Conservation (phyloP, 1,139 yeast species). For the Debaryomyces psychrophilus region DNA sequence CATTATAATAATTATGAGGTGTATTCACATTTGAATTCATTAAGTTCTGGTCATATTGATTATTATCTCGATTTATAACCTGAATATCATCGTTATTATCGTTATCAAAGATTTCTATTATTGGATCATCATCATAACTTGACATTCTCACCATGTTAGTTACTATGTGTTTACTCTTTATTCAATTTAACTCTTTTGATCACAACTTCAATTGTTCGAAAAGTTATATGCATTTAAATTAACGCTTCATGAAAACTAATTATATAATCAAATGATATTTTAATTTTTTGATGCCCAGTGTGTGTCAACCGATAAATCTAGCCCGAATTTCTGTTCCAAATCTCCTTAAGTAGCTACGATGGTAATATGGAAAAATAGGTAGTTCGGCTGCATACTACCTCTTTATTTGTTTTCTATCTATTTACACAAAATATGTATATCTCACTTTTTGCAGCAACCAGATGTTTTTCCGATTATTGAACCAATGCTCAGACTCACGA, state of each 20-base stretch:
- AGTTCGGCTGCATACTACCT: not conserved
- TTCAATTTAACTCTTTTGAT: not conserved
- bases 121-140: constrained; percentile 16
- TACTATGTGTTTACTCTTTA: not conserved
- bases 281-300: constrained; percentile 3
- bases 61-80: constrained; percentile 33
- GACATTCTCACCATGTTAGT: constrained; percentile 13
- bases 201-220: not conserved
- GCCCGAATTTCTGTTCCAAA: not conserved
- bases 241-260: not conserved
- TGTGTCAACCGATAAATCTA: not conserved
- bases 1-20: constrained; percentile 18
- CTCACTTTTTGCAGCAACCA: constrained; percentile 1
- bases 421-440: not conserved
- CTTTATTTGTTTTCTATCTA: not conserved
- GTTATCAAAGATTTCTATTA: constrained; percentile 20
- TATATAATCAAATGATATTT: not conserved
- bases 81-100: constrained; percentile 33
- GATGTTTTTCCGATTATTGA: not conserved
- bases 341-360: not conserved
- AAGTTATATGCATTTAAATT: not conserved
- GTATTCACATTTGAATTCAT: constrained; percentile 12
- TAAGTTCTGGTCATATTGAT: constrained; percentile 17
- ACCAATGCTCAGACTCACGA: not conserved
- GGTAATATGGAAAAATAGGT: not conserved